These are phyloP conservation scores for Cercospora sesami DNA, from an alignment of 2,329 filamentous ascomycete genomes.

Conservation along the genomic window DNA sequence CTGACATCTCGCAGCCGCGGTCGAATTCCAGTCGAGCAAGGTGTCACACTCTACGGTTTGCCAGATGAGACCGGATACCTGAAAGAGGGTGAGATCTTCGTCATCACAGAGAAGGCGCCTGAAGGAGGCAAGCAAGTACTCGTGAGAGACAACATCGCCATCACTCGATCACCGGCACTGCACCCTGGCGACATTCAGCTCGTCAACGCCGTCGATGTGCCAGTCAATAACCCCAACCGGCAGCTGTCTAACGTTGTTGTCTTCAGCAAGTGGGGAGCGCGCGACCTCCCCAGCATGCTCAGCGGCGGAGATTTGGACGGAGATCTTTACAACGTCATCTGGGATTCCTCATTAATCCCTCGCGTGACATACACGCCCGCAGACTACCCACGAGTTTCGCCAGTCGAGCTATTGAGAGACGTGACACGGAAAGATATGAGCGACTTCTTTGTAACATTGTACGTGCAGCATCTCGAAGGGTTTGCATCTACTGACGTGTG, in stretches of 20 bases:
- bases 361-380: conserved; percentile 57
- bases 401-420: conserved; percentile 59
- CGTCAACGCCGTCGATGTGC: conserved; percentile 60
- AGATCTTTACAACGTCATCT: conserved; percentile 69
- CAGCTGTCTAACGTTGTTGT: conserved; percentile 71
- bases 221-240: conserved; percentile 60
- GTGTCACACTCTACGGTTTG: conserved; percentile 76
- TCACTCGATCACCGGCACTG: conserved; percentile 78
- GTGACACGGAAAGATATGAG: conserved; percentile 69
- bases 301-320: conserved; percentile 83
- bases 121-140: conserved; percentile 37
- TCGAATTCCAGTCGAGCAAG: conserved; percentile 68
- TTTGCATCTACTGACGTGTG: conserved; percentile 43
- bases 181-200: conserved; percentile 79
- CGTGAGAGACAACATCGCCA: conserved; percentile 52
- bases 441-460: conserved; percentile 74
- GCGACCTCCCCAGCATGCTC: conserved; percentile 76
- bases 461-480: conserved; percentile 37
- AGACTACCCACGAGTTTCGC: conserved; percentile 63
- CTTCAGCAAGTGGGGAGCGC: conserved; percentile 68
- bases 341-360: conserved; percentile 56
- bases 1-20: conserved; percentile 41
- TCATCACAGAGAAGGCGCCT: conserved; percentile 53
- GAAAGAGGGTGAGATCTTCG: conserved; percentile 66
- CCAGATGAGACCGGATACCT: conserved; percentile 78